Percentiles rank a stretch among this genome's conserved stretches.
These are phyloP conservation scores for Penicillium sp. DNA, from an alignment of 2,329 filamentous ascomycete species.

Conservation along the genomic window DNA sequence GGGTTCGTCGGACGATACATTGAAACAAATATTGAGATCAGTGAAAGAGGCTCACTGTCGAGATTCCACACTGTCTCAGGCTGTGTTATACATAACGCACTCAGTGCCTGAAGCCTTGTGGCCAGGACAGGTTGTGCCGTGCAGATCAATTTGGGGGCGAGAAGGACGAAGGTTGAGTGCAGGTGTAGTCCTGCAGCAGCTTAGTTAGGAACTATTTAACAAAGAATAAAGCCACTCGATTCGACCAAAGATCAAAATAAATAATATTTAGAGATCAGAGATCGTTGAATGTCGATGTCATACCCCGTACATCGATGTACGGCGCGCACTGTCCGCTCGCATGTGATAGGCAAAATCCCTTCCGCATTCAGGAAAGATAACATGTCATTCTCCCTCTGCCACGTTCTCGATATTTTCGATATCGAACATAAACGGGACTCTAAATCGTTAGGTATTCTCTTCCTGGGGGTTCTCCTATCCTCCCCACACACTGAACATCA, in stretches of 20 bases:
- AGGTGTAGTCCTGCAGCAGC: slow-evolving; percentile 37
- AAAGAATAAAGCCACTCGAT: neutral
- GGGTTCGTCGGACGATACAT: slow-evolving; percentile 13
- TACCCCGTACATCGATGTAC: neutral
- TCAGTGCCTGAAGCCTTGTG: slow-evolving; percentile 23
- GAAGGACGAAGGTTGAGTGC: slow-evolving; percentile 37
- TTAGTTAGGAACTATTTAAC: slow-evolving; percentile 4
- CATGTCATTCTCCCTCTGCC: slow-evolving; percentile 11
- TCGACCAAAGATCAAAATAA: neutral
- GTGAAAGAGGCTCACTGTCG: slow-evolving; percentile 23
- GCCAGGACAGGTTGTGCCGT: slow-evolving; percentile 44
- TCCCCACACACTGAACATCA: neutral
- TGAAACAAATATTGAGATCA: slow-evolving; percentile 27
- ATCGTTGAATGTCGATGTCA: neutral
- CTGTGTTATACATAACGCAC: slow-evolving; percentile 39
- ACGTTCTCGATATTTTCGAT: slow-evolving; percentile 5
- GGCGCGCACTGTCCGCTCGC: slow-evolving; percentile 14
- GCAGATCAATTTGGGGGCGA: slow-evolving; percentile 42
- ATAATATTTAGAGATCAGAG: neutral
- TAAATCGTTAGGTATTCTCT: neutral
- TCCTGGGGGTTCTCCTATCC: neutral
- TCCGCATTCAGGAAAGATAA: slow-evolving; percentile 23
- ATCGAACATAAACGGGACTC: neutral
- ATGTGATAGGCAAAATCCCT: slow-evolving; percentile 28
- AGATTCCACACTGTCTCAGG: slow-evolving; percentile 24